Evolutionary conservation across 1,139 yeast species (phyloP), one percentile per base, ranked within the genome.

Genomic region (Arxiozyma slooffiae): DNA sequence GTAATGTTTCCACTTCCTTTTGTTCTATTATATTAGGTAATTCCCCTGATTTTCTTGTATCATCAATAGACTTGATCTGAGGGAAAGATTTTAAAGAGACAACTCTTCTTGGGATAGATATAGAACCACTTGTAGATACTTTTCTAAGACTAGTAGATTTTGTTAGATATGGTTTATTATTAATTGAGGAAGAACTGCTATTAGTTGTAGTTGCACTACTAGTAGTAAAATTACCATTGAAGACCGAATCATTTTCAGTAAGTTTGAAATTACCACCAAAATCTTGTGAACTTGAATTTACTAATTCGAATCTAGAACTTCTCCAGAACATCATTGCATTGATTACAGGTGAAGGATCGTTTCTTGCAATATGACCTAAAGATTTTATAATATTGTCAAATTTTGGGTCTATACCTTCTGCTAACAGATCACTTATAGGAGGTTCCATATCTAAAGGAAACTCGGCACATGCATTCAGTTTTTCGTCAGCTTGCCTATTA

Each of bases 311-410:
- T 65, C 92, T 83, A 5, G 94, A 80, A 66, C 90, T 88, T 53
- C 98, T 76, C 99, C 99, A 92, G 63, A 86, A 90, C 97, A 94
- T 90, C 53, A 92, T 96, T 22, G 96, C 87, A 66, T 94, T 98
- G 44, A 94, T 90, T 3, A 94, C 97, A 0, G 97, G 96, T 61
- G 89, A 90, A 0, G 97, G 97, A 59, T 89, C 87, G 38, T 84
- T 76, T 52, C 89, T 76, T 1, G 98, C 95, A 41, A 92, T 86
- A 64, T 86, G 88, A 2, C 98, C 98, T 54, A 92, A 72, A 0
- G 96, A 84, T 11, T 81, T 80, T 26, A 94, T 80, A 50, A 89
- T 85, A 60, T 85, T 81, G 67, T 92, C 98, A 64, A 92, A 90
- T 30, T 78, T 80, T 0, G 85, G 82, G 63, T 92, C 98, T 0